These are phyloP conservation scores for Flaveria linearis DNA, from an alignment of 129 eudicot species.

Conservation along the genomic window DNA sequence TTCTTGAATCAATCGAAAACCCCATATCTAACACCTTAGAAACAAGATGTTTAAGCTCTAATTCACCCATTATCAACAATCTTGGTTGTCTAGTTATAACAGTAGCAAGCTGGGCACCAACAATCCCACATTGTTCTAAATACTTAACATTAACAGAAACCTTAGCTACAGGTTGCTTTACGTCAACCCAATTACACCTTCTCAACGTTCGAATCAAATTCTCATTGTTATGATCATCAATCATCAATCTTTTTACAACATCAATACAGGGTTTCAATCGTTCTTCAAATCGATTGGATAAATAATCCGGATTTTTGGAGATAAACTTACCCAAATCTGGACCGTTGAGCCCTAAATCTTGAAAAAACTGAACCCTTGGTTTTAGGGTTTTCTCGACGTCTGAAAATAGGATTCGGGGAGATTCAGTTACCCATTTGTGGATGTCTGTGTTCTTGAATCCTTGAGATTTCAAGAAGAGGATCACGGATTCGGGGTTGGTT, in stretches of 20 bases:
- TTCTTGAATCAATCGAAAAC: constrained; percentile 37
- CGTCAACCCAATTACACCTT: constrained; percentile 30
- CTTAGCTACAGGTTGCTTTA: constrained; percentile 19
- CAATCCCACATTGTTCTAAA: constrained; percentile 48
- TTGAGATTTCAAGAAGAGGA: constrained; percentile 29
- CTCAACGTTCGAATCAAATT: constrained; percentile 30
- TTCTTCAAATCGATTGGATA: constrained; percentile 39
- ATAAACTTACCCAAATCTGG: constrained; percentile 37
- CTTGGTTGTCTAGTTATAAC: constrained; percentile 43
- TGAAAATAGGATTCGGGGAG: constrained; percentile 40
- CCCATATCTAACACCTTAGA: constrained; percentile 42
- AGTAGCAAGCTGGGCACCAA: constrained; percentile 39
- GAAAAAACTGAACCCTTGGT: constrained; percentile 43
- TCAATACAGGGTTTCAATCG: constrained; percentile 39
- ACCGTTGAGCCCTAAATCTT: constrained; percentile 48
- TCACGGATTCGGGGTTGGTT: constrained; percentile 40
- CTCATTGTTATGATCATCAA: constrained; percentile 25
- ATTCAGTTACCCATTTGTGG: constrained; percentile 8
- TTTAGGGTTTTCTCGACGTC: constrained; percentile 37
- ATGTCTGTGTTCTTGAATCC: constrained; percentile 41
- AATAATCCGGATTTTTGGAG: constrained; percentile 32
- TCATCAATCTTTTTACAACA: constrained; percentile 32
- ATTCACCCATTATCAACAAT: constrained; percentile 32
- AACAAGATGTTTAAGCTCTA: constrained; percentile 38
- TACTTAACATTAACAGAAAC: constrained; percentile 28